Evolutionary conservation across 768 basidiomycete species (phyloP).

Genomic region (Leccinum imitatum): DNA sequence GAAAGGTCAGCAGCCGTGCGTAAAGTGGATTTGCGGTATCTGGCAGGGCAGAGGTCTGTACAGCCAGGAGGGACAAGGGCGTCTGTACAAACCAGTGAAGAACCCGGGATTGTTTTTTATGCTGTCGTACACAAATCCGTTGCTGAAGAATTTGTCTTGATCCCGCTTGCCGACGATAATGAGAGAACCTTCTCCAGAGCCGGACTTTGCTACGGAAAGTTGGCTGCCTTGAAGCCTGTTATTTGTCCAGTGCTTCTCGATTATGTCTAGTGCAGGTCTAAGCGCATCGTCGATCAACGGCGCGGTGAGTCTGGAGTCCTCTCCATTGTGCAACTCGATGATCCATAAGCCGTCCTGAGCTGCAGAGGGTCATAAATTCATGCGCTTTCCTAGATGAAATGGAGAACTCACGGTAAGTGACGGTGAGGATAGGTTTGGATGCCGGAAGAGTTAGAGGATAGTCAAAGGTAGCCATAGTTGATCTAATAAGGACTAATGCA

Average conservation of each 20-base stretch:
- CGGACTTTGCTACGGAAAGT: slow-evolving; percentile 32
- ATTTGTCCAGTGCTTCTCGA: slow-evolving; percentile 71
- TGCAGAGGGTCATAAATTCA: not conserved
- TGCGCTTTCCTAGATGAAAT: not conserved
- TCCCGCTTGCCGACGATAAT: slow-evolving; percentile 72
- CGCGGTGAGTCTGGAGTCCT: slow-evolving; percentile 67
- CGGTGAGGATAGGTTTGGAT: slow-evolving; percentile 55
- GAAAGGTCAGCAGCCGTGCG: slow-evolving; percentile 68
- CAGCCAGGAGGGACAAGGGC: not conserved
- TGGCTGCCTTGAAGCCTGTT: slow-evolving; percentile 47
- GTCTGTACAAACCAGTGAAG: slow-evolving; percentile 53
- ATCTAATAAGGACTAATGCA: not conserved
- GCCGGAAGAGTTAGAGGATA: slow-evolving; percentile 49
- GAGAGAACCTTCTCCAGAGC: slow-evolving; percentile 59
- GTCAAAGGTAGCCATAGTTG: slow-evolving; percentile 10
- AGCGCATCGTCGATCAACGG: slow-evolving; percentile 57
- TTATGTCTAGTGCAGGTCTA: slow-evolving; percentile 67
- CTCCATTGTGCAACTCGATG: slow-evolving; percentile 77
- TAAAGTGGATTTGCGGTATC: slow-evolving; percentile 76
- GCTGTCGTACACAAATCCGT: slow-evolving; percentile 68
- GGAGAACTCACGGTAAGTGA: slow-evolving; percentile 55
- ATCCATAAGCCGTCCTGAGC: slow-evolving; percentile 64
- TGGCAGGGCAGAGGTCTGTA: slow-evolving; percentile 28
- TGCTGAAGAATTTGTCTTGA: slow-evolving; percentile 90
- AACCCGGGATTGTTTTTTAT: slow-evolving; percentile 55